A percentile compares a stretch with the other conserved stretches of the same genome.
Evolutionary conservation across 441 rosid genomes (phyloP).

Genomic region (Croton setiger): DNA sequence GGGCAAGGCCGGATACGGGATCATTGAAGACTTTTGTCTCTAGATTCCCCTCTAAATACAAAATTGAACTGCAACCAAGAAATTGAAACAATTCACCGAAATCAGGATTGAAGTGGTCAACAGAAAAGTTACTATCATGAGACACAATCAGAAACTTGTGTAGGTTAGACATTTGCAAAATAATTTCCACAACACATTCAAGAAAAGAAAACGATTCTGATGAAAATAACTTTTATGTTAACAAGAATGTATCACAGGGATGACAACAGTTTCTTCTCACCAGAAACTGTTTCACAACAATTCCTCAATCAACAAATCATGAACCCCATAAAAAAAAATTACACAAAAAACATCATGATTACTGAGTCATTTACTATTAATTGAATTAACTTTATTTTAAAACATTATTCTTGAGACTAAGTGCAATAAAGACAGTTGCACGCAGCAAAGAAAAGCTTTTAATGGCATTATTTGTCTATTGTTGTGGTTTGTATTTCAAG

Average conservation of each 20-base stretch:
- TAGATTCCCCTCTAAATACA: conserved; percentile 82
- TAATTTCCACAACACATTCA: background rate
- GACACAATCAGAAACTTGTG: background rate
- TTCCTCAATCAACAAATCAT: background rate
- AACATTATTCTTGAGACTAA: background rate
- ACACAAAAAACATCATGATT: background rate
- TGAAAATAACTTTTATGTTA: background rate
- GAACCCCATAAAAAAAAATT: background rate
- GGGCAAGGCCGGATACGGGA: conserved; percentile 71
- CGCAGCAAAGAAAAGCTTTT: background rate
- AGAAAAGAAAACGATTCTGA: background rate
- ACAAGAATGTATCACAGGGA: background rate
- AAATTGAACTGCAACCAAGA: conserved; percentile 35
- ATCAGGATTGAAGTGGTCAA: background rate
- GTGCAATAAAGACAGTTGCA: background rate
- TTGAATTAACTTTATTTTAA: background rate
- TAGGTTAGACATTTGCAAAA: background rate
- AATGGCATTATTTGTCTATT: background rate
- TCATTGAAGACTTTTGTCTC: conserved; percentile 80
- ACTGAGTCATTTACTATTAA: background rate
- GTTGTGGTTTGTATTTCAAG: no score
- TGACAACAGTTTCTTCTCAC: background rate
- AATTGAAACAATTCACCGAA: background rate
- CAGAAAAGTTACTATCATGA: background rate
- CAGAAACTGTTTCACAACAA: background rate